Evolutionary conservation across 768 basidiomycete species (phyloP), one percentile per base, ranked within the genome.

Genomic region (Cystofilobasidium bisporidii): DNA sequence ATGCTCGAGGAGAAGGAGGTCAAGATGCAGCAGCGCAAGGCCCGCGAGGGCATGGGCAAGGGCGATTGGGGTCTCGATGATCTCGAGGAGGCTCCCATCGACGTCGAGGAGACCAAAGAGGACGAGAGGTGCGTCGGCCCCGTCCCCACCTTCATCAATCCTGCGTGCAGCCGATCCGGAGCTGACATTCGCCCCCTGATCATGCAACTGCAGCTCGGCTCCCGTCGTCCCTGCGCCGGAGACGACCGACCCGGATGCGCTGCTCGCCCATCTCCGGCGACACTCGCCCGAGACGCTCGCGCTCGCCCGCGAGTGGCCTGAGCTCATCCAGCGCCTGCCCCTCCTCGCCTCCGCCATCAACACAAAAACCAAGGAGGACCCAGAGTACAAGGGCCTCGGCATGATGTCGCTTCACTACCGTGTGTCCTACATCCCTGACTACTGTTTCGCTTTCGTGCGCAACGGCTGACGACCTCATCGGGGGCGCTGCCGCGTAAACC

Each of bases 1-100:
- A 87, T 88, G 71, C 78, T 94, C 60, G 91, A 97, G 73, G 89
- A 90, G 75, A 85, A 87, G 74, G 92, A 97, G 76, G 89, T 88
- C 10, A 85, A 78, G 72, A 80, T 89, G 66, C 77, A 94, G 55
- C 93, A 94, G 76, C 76, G 78, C 43, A 91, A 89, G 78, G 80
- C 83, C 28, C 81, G 87, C 38, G 86, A 89, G 71, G 82, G 77
- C 15, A 81, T 94, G 81, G 77, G 72, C 12, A 88, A 90, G 53
- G 85, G 83, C 20, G 92, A 97, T 76, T 96, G 89, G 73, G 92
- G 92, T 15, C 78, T 97, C n/a, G 66, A 68, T 50, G 83, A 81
- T 40, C 17, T 64, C 30, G 24, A 28, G 9, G 45, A 18, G 61
- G 15, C 38, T 5, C 56, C 30, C 22, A 50, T 5, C 40, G 62